Percentiles rank a stretch among this genome's conserved stretches.
Conservation (phyloP, 257 asterid species). For the Przewalskia tangutica region DNA sequence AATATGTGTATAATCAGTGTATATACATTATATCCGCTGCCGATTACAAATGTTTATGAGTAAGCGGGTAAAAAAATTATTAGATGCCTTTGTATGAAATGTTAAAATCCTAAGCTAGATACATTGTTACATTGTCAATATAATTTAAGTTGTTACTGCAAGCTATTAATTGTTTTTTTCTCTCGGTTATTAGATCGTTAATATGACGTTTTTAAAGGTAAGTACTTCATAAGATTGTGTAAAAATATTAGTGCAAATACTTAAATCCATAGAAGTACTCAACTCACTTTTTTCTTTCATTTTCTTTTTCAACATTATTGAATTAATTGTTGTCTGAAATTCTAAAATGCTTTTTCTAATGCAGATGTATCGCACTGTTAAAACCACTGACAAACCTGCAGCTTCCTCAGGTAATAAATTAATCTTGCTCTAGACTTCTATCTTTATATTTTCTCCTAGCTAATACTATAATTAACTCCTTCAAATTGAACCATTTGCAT, state of each 20-base stretch:
- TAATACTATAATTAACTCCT: too few species aligned
- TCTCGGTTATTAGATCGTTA: too few species aligned
- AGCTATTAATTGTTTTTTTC: too few species aligned
- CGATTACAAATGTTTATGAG: too few species aligned
- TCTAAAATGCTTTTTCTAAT: slow-evolving; percentile 14
- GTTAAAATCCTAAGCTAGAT: too few species aligned
- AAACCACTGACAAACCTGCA: slow-evolving; percentile 64
- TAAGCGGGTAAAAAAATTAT: too few species aligned
- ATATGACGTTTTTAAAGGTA: neutral
- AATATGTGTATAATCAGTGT: too few species aligned
- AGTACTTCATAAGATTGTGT: neutral
- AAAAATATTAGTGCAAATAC: neutral
- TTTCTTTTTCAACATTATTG: neutral
- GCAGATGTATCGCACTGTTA: slow-evolving; percentile 98
- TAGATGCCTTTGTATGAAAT: too few species aligned
- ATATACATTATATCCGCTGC: too few species aligned
- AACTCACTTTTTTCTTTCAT: neutral
- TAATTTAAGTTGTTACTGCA: neutral
- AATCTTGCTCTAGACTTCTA: neutral
- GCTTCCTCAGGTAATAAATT: slow-evolving; percentile 52
- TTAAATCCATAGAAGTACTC: too few species aligned
- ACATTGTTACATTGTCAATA: too few species aligned
- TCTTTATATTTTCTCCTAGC: neutral
- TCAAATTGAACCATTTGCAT: neutral
- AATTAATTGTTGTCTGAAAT: neutral